Base-by-base conservation (phyloP, 495 filamentous ascomycete genomes). In the Neurospora sp. region DNA sequence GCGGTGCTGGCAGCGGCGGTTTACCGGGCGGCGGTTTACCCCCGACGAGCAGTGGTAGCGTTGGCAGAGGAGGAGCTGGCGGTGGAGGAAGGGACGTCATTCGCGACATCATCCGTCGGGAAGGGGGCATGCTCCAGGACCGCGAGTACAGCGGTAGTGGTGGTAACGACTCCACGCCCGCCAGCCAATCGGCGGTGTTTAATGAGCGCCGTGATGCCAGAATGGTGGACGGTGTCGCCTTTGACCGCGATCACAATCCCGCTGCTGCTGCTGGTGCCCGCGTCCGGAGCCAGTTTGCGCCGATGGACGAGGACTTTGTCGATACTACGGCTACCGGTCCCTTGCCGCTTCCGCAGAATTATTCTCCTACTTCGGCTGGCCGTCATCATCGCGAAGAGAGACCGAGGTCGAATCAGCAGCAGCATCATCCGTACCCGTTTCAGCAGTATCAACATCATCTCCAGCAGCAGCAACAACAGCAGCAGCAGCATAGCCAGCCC, bases 201-300 rank as follows among this genome's bases (percentile, higher is more conserved):
- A 62, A 62, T 35, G 84, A 86, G 78, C 77, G 81, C 35, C 78
- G 78, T 4, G 81, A 84, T 54, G 84, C 85, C 4, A 78, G 81
- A 66, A 83, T 85, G 76, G 77, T 86, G 38, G 82, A 86, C 69
- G 85, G 84, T 8, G 80, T 86, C 4, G 81, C 84, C n/a, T 73
- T 81, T 12, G 84, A 85, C 73, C 69, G 72, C 70, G 39, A 72
- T 31, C 70, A 69, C n/a, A 38, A 35, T 11, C 4, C 42, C 4
- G 46, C 46, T 18, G n/a, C 73, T 7, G 37, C 27, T 11, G 37
- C 37, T 5, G 37, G 48, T 70, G 74, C 74, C 20, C 75, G 75
- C 62, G 1, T 76, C 76, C 23, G 76, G 75, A 9, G 70, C 79
- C 6, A 79, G 39, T 31, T 44, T 74, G 78, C 38, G 7, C 54